phyloP scores from a whole-genome alignment of 805 yeast genomes.

The Alloascoidea hylecoeti region DNA sequence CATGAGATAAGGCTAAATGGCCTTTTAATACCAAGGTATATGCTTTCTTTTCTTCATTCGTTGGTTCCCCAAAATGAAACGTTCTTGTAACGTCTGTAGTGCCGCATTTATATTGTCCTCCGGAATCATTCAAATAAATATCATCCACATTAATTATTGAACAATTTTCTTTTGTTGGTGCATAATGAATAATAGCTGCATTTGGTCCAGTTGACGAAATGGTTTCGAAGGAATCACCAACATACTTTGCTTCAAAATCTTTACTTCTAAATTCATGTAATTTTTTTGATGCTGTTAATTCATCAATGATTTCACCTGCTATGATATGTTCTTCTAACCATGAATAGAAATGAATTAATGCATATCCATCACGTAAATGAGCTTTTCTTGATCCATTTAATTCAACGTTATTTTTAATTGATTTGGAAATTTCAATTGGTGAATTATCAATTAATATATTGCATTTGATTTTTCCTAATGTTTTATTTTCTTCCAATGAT shows the following conservation, averaged over 20 bases:
- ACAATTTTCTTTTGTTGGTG: conserved; percentile 41
- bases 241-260: conserved; percentile 21
- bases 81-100: conserved; percentile 96
- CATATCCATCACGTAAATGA: conserved; percentile 75
- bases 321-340: conserved; percentile 63
- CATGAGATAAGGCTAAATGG: conserved; percentile 71
- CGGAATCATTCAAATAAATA: conserved; percentile 75
- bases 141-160: conserved; percentile 50
- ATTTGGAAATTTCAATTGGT: conserved; percentile 55
- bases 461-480: conserved; percentile 23
- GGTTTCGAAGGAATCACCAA: conserved; percentile 59
- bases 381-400: conserved; percentile 58
- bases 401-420: conserved; percentile 64
- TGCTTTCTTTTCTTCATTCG: conserved; percentile 41
- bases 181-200: conserved; percentile 67
- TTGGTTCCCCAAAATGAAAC: conserved; percentile 47
- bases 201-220: conserved; percentile 67
- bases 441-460: too few relatives aligned
- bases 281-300: conserved; percentile 41
- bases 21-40: conserved; percentile 88
- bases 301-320: conserved; percentile 28
- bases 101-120: conserved; percentile 86
- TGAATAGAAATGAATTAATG: conserved; percentile 56
- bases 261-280: conserved; percentile 27
- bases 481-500: conserved; percentile 27